A percentile compares a stretch with the other conserved stretches of the same genome.
Conservation (phyloP, 2,329 filamentous ascomycete species). For the Trichothecium sympodiale region DNA sequence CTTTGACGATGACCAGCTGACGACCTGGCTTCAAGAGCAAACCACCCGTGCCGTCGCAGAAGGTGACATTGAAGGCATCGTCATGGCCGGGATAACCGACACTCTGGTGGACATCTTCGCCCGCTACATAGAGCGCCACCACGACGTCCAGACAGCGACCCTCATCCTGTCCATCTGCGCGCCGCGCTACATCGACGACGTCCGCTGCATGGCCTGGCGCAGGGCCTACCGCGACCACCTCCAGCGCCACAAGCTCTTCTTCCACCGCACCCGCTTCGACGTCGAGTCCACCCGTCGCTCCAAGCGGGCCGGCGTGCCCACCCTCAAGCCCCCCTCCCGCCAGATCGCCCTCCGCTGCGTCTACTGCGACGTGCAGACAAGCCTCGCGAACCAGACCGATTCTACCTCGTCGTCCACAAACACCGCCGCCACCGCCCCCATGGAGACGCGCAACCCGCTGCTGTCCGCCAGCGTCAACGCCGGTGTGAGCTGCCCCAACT, state of each 20-base stretch:
- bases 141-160: constrained; percentile 70
- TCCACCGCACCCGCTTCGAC: constrained; percentile 66
- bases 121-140: constrained; percentile 62
- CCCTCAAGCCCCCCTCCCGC: constrained; percentile 51
- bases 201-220: constrained; percentile 65
- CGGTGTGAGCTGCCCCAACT: constrained; percentile 55
- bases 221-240: constrained; percentile 60
- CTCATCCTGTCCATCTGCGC: constrained; percentile 63
- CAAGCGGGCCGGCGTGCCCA: constrained; percentile 50
- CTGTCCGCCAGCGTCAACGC: constrained; percentile 45
- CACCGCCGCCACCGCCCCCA: constrained; percentile 8
- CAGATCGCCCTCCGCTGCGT: constrained; percentile 68
- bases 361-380: constrained; percentile 58
- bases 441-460: constrained; percentile 40
- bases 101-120: constrained; percentile 64
- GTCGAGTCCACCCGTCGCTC: constrained; percentile 64
- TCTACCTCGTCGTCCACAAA: constrained; percentile 3
- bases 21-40: constrained; percentile 57
- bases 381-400: constrained; percentile 26
- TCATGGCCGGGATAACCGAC: constrained; percentile 68
- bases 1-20: constrained; percentile 50
- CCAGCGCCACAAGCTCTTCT: constrained; percentile 62
- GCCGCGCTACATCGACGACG: constrained; percentile 66
- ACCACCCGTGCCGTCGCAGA: constrained; percentile 48
- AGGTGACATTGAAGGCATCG: constrained; percentile 67